A percentile compares a stretch with the other conserved stretches of the same genome.
These are phyloP conservation scores for Cystofilobasidium ferigula DNA, from an alignment of 768 basidiomycete genomes.

Conservation along the genomic window DNA sequence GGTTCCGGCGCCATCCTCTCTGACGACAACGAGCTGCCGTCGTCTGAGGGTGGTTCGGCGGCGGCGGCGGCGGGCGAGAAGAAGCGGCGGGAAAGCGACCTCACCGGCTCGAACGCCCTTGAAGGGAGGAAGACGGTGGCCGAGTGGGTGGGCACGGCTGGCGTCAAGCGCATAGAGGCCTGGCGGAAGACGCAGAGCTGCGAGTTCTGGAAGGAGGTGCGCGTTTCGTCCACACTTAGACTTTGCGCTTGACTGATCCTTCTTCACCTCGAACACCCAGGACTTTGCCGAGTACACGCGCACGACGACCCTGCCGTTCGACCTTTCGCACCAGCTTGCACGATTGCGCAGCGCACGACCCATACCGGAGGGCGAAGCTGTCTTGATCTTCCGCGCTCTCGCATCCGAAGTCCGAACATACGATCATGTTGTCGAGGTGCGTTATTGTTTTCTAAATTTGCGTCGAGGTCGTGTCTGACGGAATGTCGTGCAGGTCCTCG, in stretches of 20 bases:
- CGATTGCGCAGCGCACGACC: conserved; percentile 57
- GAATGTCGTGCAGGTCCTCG: conserved; percentile 8
- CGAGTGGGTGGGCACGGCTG: conserved; percentile 12
- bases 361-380: conserved; percentile 61
- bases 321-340: conserved; percentile 73
- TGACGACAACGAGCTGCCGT: conserved; percentile 43
- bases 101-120: not conserved
- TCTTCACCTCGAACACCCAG: not conserved
- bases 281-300: conserved; percentile 22
- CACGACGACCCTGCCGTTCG: conserved; percentile 48
- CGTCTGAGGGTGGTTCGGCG: not conserved
- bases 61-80: conserved; percentile 34
- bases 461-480: not conserved
- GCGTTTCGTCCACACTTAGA: conserved; percentile 24
- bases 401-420: conserved; percentile 63
- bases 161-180: conserved; percentile 66
- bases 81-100: conserved; percentile 16
- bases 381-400: conserved; percentile 62
- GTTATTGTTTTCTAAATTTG: conserved; percentile 31
- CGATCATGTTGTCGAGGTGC: conserved; percentile 79
- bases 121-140: conserved; percentile 11
- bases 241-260: not conserved
- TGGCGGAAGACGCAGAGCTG: conserved; percentile 81
- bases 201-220: conserved; percentile 56
- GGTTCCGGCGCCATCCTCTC: conserved; percentile 45